Evolutionary conservation across 306 rosid species (phyloP), one percentile per base, ranked within the genome.

Genomic region (Lathyrus tuberosus): DNA sequence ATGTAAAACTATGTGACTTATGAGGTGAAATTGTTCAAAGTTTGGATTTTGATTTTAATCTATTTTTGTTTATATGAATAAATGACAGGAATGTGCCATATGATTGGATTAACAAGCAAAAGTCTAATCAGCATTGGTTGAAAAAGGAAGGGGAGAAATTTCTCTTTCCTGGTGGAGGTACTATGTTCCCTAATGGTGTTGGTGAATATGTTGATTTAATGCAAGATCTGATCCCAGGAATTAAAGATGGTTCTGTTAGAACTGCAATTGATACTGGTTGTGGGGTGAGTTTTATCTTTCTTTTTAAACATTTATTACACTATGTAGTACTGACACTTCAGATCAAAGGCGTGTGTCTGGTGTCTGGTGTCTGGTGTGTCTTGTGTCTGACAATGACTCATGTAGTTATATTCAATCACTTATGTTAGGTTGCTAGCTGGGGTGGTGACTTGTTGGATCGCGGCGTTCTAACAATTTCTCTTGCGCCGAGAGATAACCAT

Each of bases 401-500:
- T 18, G 13, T 26, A n/a, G n/a, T 3, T 26, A 26, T 26, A 26
- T 3, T 26, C 30, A 26, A 26, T 26, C 30, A 26, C 30, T 18
- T 58, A 15, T 76, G 31, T 8, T 57, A 95, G 99, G 99, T 95
- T 86, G 99, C 99, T 80, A 95, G 97, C 75, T 95, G 99, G 99
- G 99, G 99, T 56, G 99, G 97, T 51, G 97, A 95, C 83, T 82
- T 95, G 85, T 80, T 95, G 73, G 99, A 95, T 69, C 89, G 97
- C 5, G 96, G 97, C 47, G 79, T 95, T 22, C 87, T 95, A 10
- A 89, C 99, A 1, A 47, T 95, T 69, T 95, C 99, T 78, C 92
- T 95, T 38, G 99, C 99, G 0, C 99, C 99, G 35, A 95, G 99
- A 87, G 99, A 95, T 82, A 95, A 95, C 85, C 99, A 95, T 79